Conservation (phyloP, 164 flowering plant genomes). For the Pachysandra terminalis region DNA sequence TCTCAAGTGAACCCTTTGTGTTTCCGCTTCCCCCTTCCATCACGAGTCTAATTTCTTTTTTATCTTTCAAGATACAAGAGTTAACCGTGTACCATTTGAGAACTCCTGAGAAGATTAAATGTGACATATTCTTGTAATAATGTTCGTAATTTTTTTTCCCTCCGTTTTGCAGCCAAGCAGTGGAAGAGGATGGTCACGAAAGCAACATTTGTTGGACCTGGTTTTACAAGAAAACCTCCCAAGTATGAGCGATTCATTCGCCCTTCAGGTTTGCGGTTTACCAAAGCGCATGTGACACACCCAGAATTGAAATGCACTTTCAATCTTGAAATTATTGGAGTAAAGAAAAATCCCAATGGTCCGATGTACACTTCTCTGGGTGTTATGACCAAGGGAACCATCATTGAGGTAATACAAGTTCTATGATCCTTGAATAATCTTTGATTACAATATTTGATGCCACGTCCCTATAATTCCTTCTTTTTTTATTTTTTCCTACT, state of each 20-base stretch:
- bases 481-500: background rate
- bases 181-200: slow-evolving; percentile 99
- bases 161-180: slow-evolving; percentile 70
- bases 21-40: too few relatives aligned
- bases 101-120: too few relatives aligned
- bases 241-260: slow-evolving; percentile 97
- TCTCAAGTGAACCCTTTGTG: too few relatives aligned
- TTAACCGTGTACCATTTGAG: background rate
- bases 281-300: slow-evolving; percentile 95
- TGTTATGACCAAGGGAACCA: slow-evolving; percentile 89
- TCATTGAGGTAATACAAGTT: slow-evolving; percentile 67
- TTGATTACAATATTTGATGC: background rate
- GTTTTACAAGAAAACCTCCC: slow-evolving; percentile 95
- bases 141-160: background rate
- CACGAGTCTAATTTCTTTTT: too few relatives aligned
- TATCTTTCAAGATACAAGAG: background rate
- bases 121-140: background rate
- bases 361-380: slow-evolving; percentile 95
- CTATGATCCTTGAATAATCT: background rate
- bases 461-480: background rate
- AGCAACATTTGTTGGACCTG: slow-evolving; percentile 88
- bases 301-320: slow-evolving; percentile 97
- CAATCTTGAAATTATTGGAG: slow-evolving; percentile 90
- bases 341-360: slow-evolving; percentile 97
- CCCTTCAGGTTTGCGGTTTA: slow-evolving; percentile 82